Conservation (phyloP, 78 protist genomes). For the Dictyostelium purpureum region DNA sequence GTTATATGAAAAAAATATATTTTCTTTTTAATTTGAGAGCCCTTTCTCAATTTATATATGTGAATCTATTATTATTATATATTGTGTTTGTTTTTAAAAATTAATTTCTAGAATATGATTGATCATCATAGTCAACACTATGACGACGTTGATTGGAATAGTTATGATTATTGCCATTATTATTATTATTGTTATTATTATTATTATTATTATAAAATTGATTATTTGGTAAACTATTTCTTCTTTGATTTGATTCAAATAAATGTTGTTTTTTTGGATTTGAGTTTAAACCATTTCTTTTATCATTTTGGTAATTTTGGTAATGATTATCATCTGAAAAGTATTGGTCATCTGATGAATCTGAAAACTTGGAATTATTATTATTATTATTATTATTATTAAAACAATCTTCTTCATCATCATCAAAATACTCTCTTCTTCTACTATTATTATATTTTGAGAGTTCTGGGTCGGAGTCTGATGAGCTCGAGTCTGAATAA, state of each 20-base stretch:
- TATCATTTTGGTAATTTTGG: background rate
- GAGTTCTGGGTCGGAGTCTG: background rate
- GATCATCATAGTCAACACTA: background rate
- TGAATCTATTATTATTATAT: too few species aligned
- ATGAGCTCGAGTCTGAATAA: background rate
- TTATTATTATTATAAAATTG: background rate
- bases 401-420: background rate
- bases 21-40: too few species aligned
- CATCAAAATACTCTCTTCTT: background rate
- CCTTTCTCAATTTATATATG: too few species aligned
- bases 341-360: background rate
- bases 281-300: background rate
- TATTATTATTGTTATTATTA: background rate
- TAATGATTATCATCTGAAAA: background rate
- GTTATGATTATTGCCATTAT: background rate
- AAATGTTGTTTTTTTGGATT: background rate
- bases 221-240: conserved; percentile 20
- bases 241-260: background rate
- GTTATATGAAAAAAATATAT: too few species aligned
- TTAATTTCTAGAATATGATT: too few species aligned
- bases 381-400: background rate
- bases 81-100: too few species aligned
- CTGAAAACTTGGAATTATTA: background rate
- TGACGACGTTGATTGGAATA: conserved; percentile 10
- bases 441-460: background rate